These are phyloP conservation scores for Oryza officinalis DNA, from an alignment of 176 grass and related monocot genomes.

Conservation along the genomic window DNA sequence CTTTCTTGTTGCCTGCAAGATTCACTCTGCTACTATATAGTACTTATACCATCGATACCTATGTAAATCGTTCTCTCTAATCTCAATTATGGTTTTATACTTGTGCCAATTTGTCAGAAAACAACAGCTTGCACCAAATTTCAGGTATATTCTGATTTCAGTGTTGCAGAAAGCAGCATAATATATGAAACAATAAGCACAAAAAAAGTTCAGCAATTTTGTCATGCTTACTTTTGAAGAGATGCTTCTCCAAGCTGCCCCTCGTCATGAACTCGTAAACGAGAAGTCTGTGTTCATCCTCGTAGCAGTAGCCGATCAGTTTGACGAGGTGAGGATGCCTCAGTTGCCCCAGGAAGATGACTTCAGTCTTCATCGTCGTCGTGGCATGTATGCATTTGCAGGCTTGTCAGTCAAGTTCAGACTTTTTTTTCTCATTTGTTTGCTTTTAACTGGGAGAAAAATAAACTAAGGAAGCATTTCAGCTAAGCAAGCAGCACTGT, in stretches of 20 bases:
- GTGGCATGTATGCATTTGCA: background rate
- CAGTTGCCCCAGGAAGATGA: conserved; percentile 63
- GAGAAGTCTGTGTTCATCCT: conserved; percentile 64
- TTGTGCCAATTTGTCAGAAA: background rate
- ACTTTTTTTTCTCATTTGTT: background rate
- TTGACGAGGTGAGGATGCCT: conserved; percentile 75
- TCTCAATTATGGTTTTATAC: background rate
- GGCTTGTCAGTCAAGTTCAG: background rate
- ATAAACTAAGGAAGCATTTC: background rate
- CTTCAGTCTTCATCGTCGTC: conserved; percentile 40
- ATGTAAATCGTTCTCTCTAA: background rate
- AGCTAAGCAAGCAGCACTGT: background rate
- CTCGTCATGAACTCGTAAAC: conserved; percentile 78
- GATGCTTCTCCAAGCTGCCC: conserved; percentile 80
- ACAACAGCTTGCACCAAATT: background rate
- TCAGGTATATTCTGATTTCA: background rate
- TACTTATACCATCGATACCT: background rate
- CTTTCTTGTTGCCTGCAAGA: conserved; percentile 41
- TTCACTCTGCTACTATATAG: background rate
- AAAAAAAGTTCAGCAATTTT: background rate
- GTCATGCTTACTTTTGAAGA: conserved; percentile 72
- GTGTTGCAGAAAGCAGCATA: no score
- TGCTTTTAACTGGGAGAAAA: background rate
- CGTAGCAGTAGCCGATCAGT: conserved; percentile 79
- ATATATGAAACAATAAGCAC: background rate